Base-by-base conservation (phyloP, 768 basidiomycete genomes). In the Megacollybia marginata region DNA sequence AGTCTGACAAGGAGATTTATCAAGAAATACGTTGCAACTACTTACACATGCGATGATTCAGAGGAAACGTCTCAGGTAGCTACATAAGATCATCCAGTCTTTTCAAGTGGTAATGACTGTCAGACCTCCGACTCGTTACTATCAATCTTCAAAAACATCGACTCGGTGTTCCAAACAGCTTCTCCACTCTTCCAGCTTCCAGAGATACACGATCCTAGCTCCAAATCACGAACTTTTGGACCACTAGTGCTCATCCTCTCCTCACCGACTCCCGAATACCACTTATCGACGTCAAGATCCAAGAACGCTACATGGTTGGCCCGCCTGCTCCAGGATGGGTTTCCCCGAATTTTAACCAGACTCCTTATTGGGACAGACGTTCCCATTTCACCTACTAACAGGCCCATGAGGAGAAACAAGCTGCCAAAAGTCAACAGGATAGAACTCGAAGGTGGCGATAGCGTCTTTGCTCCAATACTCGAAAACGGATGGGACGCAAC, bases 401-500 rank as follows among this genome's bases (percentile, higher is more conserved):
- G 5, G 38, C 5, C 38, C 38, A 19, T 40, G 38, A 40, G 19
- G 38, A 19, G 38, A 40, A 40, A 2, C 15, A 40, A 40, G 19
- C 38, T 15, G 15, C 8, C 38, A 40, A 40, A 15, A 40, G 19
- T 5, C 15, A 40, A 40, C 4, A 40, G 5, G 15, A 19, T 19
- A 19, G 38, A 15, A 15, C 23, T 28, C 23, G 23, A 28, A 28
- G 23, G 23, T 28, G 38, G 19, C 19, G 38, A 15, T 7, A 47
- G 9, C 54, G 47, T n/a, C 51, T 56, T 20, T 47, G 46, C 35
- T 56, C 60, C 11, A 33, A 40, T 5, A 13, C 23, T 19, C 9
- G 15, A 16, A 5, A 31, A 44, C 12, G 23, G 23, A n/a, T 58
- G 58, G 52, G 53, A 50, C 9, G 49, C 49, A 10, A 59, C 61